Evolutionary conservation across 306 rosid genomes (phyloP), one percentile per base, ranked within the genome.

Genomic region (Nissolia schottii): DNA sequence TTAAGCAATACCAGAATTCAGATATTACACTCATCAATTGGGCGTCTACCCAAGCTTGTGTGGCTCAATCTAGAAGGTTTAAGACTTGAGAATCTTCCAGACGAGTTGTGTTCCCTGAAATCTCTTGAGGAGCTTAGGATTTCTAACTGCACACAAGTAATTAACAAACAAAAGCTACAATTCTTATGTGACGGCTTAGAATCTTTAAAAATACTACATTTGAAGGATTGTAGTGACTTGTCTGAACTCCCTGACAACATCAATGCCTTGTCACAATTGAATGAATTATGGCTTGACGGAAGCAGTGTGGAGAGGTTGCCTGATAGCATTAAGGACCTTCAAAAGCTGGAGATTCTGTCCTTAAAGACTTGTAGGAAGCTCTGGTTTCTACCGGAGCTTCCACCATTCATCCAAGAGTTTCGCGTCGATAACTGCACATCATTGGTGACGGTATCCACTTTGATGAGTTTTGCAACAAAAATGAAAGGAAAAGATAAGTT

Each of bases 311-410:
- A 73, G 57, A 74, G 5, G 15, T 51, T 80, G 48, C 84, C 77
- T 12, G 1, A 24, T 22, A 74, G 29, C 48, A 43, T 74, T 7
- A 67, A 60, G 62, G 4, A 74, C 12, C 74, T 80, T 19, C 0
- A 24, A 29, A 0, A 5, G 10, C 5, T 80, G 3, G 16, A 14
- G 8, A 20, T 45, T 15, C 20, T 67, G 5, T 40, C 27, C 19
- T 23, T 74, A 6, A 8, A 0, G 2, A 0, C 3, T 31, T 79
- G 84, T 49, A 7, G 0, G 7, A 63, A 50, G 48, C 82, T 80
- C 48, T 23, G 3, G 1, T 43, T 3, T 58, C 10, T 84, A 2
- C 80, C 83, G 9, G 78, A 64, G 43, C 70, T 84, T 40, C 85
- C 85, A 31, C 8, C 2, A 15, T 3, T 1, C 10, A 6, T 84